Percentiles rank a stretch among this genome's conserved stretches.
Conservation (phyloP, 2,329 filamentous ascomycete species). For the Calonectria ilicicola region DNA sequence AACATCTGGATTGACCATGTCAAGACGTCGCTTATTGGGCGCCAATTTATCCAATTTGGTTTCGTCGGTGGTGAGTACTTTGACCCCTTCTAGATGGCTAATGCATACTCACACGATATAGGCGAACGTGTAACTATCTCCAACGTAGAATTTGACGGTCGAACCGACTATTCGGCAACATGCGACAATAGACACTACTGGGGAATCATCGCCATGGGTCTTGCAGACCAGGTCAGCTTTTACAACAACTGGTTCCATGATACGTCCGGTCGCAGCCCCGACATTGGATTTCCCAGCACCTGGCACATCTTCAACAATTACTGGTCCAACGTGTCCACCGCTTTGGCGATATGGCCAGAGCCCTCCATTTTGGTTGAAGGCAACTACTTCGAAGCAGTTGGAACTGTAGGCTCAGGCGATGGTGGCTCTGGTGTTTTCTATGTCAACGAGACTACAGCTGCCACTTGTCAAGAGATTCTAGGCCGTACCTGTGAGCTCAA, state of each 20-base stretch:
- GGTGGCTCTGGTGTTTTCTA: slow-evolving; percentile 44
- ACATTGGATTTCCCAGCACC: slow-evolving; percentile 64
- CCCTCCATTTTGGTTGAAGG: slow-evolving; percentile 64
- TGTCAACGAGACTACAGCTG: slow-evolving; percentile 44
- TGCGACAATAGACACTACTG: slow-evolving; percentile 71
- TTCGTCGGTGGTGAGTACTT: too few relatives aligned
- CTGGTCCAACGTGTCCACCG: slow-evolving; percentile 64
- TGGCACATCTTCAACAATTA: slow-evolving; percentile 72
- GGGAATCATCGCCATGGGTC: slow-evolving; percentile 64
- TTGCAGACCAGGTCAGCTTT: slow-evolving; percentile 62
- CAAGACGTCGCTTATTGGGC: slow-evolving; percentile 66
- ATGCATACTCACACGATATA: slow-evolving; percentile 47
- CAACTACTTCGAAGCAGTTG: slow-evolving; percentile 66
- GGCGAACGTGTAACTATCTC: slow-evolving; percentile 69
- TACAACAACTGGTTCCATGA: slow-evolving; percentile 70
- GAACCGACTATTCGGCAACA: slow-evolving; percentile 62
- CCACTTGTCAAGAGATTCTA: slow-evolving; percentile 55
- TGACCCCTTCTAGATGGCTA: too few relatives aligned
- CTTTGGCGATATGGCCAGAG: slow-evolving; percentile 61
- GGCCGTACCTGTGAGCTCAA: slow-evolving; percentile 63
- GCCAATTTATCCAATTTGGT: slow-evolving; percentile 69
- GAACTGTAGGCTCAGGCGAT: slow-evolving; percentile 48
- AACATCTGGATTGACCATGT: slow-evolving; percentile 62
- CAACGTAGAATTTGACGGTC: slow-evolving; percentile 68
- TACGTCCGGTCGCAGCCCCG: slow-evolving; percentile 65